phyloP scores from a whole-genome alignment of 2,329 filamentous ascomycete species.

The Didymella glomerata region DNA sequence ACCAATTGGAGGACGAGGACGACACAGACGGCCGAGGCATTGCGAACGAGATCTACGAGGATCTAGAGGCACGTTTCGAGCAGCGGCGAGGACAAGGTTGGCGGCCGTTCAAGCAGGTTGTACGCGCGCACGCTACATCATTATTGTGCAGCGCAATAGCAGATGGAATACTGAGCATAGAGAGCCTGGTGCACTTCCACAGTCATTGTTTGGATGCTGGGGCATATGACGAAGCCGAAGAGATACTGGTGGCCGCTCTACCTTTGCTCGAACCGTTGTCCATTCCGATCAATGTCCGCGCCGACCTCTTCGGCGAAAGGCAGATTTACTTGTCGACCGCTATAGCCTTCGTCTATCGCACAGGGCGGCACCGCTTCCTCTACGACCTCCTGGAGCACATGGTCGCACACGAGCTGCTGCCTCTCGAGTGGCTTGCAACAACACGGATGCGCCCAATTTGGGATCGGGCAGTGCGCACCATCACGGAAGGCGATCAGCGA shows the following conservation, averaged over 20 bases:
- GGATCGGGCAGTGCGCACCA: constrained; percentile 44
- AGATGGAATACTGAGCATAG: constrained; percentile 41
- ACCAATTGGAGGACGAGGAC: constrained; percentile 39
- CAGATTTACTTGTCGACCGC: constrained; percentile 41
- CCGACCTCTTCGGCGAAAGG: constrained; percentile 40
- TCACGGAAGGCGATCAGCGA: constrained; percentile 42
- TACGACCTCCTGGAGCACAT: constrained; percentile 48
- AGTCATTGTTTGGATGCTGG: constrained; percentile 41
- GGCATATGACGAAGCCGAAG: constrained; percentile 49
- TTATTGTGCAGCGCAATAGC: constrained; percentile 50
- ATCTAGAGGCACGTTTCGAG: constrained; percentile 51
- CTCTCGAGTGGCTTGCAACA: constrained; percentile 52
- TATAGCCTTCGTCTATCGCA: constrained; percentile 39
- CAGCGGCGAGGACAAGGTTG: constrained; percentile 47
- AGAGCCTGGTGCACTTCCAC: constrained; percentile 37
- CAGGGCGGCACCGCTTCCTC: constrained; percentile 44
- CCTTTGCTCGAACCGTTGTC: constrained; percentile 35
- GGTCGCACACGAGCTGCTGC: constrained; percentile 46
- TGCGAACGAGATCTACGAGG: constrained; percentile 50
- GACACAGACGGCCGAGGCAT: constrained; percentile 48
- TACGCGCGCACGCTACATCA: constrained; percentile 53
- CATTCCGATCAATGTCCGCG: constrained; percentile 36
- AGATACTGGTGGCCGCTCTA: constrained; percentile 42
- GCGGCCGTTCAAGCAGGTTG: constrained; percentile 52
- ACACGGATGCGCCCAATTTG: constrained; percentile 47